A percentile compares a stretch with the other conserved stretches of the same genome.
phyloP scores from a whole-genome alignment of 1,139 yeast genomes.

The Saccharomyces hybrid region DNA sequence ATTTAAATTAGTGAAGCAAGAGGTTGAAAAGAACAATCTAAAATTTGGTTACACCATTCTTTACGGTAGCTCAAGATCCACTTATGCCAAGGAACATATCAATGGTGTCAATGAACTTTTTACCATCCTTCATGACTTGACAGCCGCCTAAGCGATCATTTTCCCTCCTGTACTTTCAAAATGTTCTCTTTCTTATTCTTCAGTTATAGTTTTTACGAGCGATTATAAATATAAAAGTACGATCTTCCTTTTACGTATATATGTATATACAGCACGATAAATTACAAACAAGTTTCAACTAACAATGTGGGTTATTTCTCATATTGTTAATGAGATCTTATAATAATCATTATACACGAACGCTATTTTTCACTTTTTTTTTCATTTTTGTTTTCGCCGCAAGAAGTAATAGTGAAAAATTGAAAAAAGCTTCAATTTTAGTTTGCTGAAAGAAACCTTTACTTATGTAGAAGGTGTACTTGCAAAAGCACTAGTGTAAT shows the following conservation, averaged over 20 bases:
- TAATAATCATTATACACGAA: neutral
- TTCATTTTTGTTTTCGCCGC: neutral
- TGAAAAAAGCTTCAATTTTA: neutral
- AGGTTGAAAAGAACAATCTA: conserved; percentile 33
- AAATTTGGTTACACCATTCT: conserved; percentile 52
- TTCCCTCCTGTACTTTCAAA: neutral
- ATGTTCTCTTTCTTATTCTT: neutral
- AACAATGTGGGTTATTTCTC: neutral
- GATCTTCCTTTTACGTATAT: neutral
- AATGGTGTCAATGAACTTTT: conserved; percentile 72
- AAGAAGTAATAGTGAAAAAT: conserved; percentile 1
- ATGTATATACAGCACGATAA: neutral
- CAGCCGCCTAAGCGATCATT: neutral
- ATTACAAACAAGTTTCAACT: neutral
- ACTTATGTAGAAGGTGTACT: neutral
- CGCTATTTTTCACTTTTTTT: neutral
- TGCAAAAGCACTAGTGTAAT: neutral
- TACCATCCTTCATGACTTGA: conserved; percentile 34
- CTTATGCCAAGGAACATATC: conserved; percentile 58
- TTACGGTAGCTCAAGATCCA: conserved; percentile 43
- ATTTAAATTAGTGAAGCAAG: conserved; percentile 49
- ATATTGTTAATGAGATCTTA: neutral
- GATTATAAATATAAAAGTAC: neutral
- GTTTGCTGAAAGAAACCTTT: neutral
- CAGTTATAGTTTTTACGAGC: neutral